phyloP scores from a whole-genome alignment of 2,329 filamentous ascomycete genomes.

The Sporothrix curviconia region DNA sequence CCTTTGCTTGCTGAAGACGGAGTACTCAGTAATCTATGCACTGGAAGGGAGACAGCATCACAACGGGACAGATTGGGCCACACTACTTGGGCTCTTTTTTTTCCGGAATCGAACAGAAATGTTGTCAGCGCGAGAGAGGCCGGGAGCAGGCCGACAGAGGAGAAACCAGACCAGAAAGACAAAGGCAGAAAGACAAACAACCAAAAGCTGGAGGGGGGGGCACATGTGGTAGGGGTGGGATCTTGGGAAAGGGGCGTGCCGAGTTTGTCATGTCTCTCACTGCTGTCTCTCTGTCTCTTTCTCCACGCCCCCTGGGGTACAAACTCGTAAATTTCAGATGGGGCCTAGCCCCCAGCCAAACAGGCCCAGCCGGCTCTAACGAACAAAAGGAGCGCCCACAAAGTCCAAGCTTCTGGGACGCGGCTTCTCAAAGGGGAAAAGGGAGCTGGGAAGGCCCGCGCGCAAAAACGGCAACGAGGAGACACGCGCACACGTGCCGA shows the following conservation, averaged over 20 bases:
- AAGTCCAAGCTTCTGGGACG: not conserved
- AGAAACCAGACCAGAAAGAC: not conserved
- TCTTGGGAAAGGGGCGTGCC: not conserved
- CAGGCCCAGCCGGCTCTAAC: not conserved
- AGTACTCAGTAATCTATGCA: too few species aligned
- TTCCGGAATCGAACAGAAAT: not conserved
- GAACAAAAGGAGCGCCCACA: not conserved
- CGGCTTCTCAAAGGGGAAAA: slow-evolving; percentile 5
- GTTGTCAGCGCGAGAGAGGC: too few species aligned
- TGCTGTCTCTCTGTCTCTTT: too few species aligned
- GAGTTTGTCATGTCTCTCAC: too few species aligned
- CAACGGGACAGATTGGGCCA: not conserved
- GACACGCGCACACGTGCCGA: not conserved
- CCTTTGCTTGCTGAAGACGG: too few species aligned
- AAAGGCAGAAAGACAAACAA: not conserved
- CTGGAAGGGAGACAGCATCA: too few species aligned
- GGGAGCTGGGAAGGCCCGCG: not conserved
- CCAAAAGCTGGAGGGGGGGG: not conserved
- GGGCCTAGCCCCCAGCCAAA: slow-evolving; percentile 4
- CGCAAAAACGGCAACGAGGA: not conserved
- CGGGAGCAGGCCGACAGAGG: not conserved
- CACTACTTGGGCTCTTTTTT: not conserved
- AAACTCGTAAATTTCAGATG: not conserved
- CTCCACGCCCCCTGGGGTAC: slow-evolving; percentile 10
- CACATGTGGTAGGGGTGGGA: not conserved